Base-by-base conservation (phyloP, 495 filamentous ascomycete species). In the Hypoxylon fuscum region DNA sequence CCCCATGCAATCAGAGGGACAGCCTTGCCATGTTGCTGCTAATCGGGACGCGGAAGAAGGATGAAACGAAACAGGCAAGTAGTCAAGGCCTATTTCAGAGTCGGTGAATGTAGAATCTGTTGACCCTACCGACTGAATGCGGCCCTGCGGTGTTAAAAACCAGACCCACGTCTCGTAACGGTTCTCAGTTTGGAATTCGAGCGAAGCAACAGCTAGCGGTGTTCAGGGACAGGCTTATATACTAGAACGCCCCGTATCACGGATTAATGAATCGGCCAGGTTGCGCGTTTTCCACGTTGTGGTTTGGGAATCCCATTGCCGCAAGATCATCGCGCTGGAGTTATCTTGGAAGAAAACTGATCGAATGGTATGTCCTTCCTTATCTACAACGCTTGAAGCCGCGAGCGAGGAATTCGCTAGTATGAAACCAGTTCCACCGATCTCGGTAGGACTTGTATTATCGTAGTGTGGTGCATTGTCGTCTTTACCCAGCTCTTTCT, bases 31-130 rank as follows among this genome's bases (percentile, higher is more conserved):
- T 9, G 37, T 14, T 15, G n/a, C 37, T 18, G 37, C 37, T 14
- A 40, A 18, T 40, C 12, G n/a, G 15, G 37, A 40, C 15, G 1
- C 37, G 8, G 37, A 15, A 40, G 37, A 11, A 40, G 37, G n/a
- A 14, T 40, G 17, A 3, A 40, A 5, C 8, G 12, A 1, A 14
- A 15, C 5, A 15, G 37, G 37, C 37, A 40, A 8, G 15, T 17
- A 15, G 8, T 40, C 15, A 14, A 18, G 14, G 15, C 15, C 17
- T 3, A 40, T 40, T 3, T 40, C n/a, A 1, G 3, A 3, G 14
- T 40, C 37, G 3, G 37, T 40, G 12, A 40, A 40, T 40, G 37
- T 40, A 40, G 37, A 40, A 40, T 40, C 12, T 40, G 3, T 40
- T 3, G 37, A 40, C 3, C 15, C 37, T 3, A 40, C 37, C 37